Percentiles rank a stretch among this genome's conserved stretches.
Evolutionary conservation across 2,329 filamentous ascomycete genomes (phyloP).

Genomic region (Colletotrichum tropicale): DNA sequence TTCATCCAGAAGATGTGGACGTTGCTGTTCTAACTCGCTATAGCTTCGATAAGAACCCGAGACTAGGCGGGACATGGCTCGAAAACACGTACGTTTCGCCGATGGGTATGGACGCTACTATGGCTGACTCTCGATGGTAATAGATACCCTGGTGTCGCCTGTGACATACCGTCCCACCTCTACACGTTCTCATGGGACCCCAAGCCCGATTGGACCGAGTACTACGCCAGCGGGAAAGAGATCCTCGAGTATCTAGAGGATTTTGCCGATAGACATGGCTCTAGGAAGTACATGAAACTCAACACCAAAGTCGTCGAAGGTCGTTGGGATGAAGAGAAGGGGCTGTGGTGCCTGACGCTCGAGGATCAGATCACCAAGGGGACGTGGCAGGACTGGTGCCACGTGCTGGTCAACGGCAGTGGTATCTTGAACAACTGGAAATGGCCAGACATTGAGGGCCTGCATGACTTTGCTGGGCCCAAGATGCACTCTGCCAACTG

Average conservation of each 20-base stretch:
- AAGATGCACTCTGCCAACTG: conserved; percentile 60
- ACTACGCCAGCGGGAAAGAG: conserved; percentile 29
- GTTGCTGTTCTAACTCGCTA: neutral
- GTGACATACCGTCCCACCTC: conserved; percentile 20
- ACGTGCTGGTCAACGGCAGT: conserved; percentile 51
- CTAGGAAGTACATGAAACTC: conserved; percentile 47
- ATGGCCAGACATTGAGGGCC: conserved; percentile 55
- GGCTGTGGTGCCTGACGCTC: conserved; percentile 37
- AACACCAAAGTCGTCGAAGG: conserved; percentile 45
- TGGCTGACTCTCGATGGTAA: neutral
- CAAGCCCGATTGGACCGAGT: conserved; percentile 33
- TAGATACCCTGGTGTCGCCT: conserved; percentile 21
- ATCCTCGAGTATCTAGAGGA: conserved; percentile 36
- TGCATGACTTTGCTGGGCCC: conserved; percentile 53
- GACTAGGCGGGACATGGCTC: conserved; percentile 30
- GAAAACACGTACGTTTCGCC: conserved; percentile 26
- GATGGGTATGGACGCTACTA: neutral
- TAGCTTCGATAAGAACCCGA: conserved; percentile 34
- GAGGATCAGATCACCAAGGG: conserved; percentile 26
- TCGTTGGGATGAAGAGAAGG: conserved; percentile 45
- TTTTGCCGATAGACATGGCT: conserved; percentile 31
- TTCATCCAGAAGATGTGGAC: neutral
- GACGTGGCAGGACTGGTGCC: conserved; percentile 40
- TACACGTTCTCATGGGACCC: conserved; percentile 28
- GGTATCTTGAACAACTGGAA: conserved; percentile 56